These are phyloP conservation scores for Fusarium nanum DNA, from an alignment of 2,329 filamentous ascomycete species.

Conservation along the genomic window DNA sequence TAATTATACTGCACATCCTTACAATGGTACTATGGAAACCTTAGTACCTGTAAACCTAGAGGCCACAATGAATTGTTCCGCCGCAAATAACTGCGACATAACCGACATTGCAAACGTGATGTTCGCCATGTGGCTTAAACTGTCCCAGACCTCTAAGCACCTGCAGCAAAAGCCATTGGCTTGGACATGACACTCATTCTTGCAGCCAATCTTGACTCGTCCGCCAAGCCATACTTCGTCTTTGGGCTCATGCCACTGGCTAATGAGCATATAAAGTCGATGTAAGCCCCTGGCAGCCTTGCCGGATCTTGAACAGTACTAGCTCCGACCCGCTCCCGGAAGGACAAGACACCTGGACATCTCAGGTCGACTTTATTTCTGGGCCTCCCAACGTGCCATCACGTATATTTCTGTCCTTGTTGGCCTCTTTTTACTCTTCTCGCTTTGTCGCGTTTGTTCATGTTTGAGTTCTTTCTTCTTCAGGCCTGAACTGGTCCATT, in stretches of 20 bases:
- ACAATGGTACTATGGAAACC: not conserved
- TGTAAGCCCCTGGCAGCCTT: constrained; percentile 48
- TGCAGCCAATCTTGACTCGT: constrained; percentile 22
- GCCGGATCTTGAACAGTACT: constrained; percentile 42
- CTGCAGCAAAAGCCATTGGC: constrained; percentile 25
- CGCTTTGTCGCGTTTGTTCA: constrained; percentile 18
- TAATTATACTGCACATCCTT: not conserved
- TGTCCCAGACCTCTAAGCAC: not conserved
- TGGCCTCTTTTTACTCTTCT: constrained; percentile 31
- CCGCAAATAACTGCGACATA: not conserved
- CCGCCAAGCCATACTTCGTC: constrained; percentile 17
- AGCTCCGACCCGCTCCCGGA: constrained; percentile 40
- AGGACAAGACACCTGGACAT: constrained; percentile 47
- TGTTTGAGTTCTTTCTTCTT: constrained; percentile 23
- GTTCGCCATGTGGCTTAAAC: constrained; percentile 18
- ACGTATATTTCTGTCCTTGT: constrained; percentile 27
- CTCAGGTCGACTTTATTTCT: constrained; percentile 25
- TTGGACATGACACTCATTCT: constrained; percentile 19
- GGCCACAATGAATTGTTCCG: not conserved
- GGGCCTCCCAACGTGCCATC: constrained; percentile 23
- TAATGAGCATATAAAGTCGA: constrained; percentile 23
- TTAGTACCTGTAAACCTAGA: not conserved
- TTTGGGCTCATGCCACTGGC: constrained; percentile 25
- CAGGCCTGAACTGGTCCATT: constrained; percentile 26
- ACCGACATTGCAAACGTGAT: not conserved